A percentile compares a stretch with the other conserved stretches of the same genome.
These are phyloP conservation scores for Botryococcus braunii DNA, from an alignment of 163 green algal species.

Conservation along the genomic window DNA sequence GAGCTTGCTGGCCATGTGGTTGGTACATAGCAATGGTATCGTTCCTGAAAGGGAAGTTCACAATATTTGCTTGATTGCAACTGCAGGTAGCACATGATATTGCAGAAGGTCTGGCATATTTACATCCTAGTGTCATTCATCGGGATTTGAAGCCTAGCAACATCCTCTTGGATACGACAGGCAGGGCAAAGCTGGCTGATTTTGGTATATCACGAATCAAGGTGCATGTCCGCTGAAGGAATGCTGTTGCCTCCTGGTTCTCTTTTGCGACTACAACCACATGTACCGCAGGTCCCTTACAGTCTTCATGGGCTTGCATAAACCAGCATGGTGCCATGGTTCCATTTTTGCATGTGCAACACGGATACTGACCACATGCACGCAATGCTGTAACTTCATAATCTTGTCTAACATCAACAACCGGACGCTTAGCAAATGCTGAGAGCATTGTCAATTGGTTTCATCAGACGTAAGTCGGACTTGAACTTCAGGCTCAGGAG, in stretches of 20 bases:
- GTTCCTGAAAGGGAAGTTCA: not conserved
- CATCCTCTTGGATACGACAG: constrained; percentile 41
- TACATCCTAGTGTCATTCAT: constrained; percentile 67
- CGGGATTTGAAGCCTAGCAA: constrained; percentile 72
- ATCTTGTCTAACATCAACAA: too few relatives aligned
- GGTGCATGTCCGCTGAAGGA: constrained; percentile 22
- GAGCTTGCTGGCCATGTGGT: too few relatives aligned
- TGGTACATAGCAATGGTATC: too few relatives aligned
- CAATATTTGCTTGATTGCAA: too few relatives aligned
- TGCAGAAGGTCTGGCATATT: constrained; percentile 52
- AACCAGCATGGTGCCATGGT: not conserved
- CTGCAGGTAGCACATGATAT: constrained; percentile 46
- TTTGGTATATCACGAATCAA: constrained; percentile 66
- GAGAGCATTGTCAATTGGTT: too few relatives aligned
- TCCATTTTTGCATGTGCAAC: not conserved
- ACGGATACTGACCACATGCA: not conserved
- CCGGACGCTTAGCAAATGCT: too few relatives aligned
- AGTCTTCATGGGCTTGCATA: not conserved
- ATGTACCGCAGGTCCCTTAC: too few relatives aligned
- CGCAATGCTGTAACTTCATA: not conserved
- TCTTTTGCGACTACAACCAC: too few relatives aligned
- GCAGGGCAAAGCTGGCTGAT: constrained; percentile 55
- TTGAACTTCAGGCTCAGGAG: too few relatives aligned
- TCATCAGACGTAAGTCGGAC: too few relatives aligned
- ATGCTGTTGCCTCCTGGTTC: too few relatives aligned